A percentile compares a stretch with the other conserved stretches of the same genome.
Conservation (phyloP, 495 filamentous ascomycete genomes). For the Lophiotrema nucula region DNA sequence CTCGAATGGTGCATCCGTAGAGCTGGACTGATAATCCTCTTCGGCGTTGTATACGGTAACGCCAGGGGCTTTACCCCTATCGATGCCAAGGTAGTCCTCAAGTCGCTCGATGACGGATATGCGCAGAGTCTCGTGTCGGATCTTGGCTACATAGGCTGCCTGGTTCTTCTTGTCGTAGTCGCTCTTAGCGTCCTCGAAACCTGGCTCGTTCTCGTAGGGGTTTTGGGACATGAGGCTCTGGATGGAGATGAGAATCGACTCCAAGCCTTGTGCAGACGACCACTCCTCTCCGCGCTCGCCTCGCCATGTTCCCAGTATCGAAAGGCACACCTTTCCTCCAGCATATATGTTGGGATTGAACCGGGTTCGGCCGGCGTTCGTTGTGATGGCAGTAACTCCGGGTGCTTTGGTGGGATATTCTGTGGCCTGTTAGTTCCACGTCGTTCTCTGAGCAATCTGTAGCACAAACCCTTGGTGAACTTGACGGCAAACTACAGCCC, state of each 20-base stretch:
- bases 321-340: constrained; percentile 84
- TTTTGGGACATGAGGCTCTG: constrained; percentile 93
- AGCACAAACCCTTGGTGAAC: constrained; percentile 59
- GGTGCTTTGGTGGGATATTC: constrained; percentile 89
- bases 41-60: constrained; percentile 49
- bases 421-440: constrained; percentile 35
- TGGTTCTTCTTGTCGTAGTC: constrained; percentile 70
- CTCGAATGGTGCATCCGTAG: constrained; percentile 60
- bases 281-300: constrained; percentile 88
- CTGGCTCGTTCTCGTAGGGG: constrained; percentile 95
- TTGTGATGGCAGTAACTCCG: constrained; percentile 71
- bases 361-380: constrained; percentile 78
- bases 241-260: constrained; percentile 92
- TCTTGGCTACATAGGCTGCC: constrained; percentile 86
- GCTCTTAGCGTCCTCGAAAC: constrained; percentile 74
- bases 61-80: constrained; percentile 48
- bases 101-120: constrained; percentile 83
- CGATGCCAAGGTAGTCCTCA: constrained; percentile 72
- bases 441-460: background rate
- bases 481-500: constrained; percentile 59
- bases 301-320: constrained; percentile 73
- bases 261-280: constrained; percentile 92
- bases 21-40: constrained; percentile 51
- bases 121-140: constrained; percentile 85
- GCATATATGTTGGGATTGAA: constrained; percentile 99